Evolutionary conservation across 164 flowering plant genomes (phyloP).

Genomic region (Magnolia changhungtana): DNA sequence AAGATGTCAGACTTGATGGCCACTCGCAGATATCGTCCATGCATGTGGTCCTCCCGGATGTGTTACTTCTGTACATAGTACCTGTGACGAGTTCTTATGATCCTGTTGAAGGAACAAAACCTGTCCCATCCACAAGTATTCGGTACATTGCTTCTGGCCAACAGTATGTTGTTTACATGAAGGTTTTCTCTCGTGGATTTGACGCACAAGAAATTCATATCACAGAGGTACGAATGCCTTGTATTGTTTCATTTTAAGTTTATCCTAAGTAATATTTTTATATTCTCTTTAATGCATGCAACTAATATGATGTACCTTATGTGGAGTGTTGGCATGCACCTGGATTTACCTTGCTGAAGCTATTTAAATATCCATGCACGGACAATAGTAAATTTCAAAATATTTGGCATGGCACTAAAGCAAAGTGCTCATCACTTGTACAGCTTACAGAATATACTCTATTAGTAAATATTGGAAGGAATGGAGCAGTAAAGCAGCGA

Average conservation of each 20-base stretch:
- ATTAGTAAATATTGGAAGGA: no score
- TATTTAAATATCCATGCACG: no score
- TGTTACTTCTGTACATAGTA: slow-evolving; percentile 46
- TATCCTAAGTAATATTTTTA: no score
- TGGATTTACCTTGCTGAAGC: neutral
- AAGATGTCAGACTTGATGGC: slow-evolving; percentile 84
- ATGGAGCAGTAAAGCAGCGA: no score
- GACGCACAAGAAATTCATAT: slow-evolving; percentile 61
- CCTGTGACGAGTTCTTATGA: slow-evolving; percentile 54
- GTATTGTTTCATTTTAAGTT: neutral
- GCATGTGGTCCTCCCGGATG: slow-evolving; percentile 78
- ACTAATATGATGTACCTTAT: neutral
- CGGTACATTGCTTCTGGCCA: slow-evolving; percentile 73
- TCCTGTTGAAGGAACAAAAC: slow-evolving; percentile 46
- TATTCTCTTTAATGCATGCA: no score
- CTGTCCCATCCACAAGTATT: slow-evolving; percentile 42
- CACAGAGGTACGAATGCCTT: slow-evolving; percentile 49
- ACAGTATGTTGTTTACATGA: slow-evolving; percentile 61
- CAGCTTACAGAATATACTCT: no score
- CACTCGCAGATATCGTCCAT: slow-evolving; percentile 73
- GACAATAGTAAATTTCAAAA: no score
- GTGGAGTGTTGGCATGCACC: neutral
- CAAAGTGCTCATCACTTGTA: no score
- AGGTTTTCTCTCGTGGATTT: slow-evolving; percentile 62
- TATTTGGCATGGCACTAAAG: no score